These are phyloP conservation scores for Trichoderma afroharzianum DNA, from an alignment of 2,329 filamentous ascomycete genomes.

Conservation along the genomic window DNA sequence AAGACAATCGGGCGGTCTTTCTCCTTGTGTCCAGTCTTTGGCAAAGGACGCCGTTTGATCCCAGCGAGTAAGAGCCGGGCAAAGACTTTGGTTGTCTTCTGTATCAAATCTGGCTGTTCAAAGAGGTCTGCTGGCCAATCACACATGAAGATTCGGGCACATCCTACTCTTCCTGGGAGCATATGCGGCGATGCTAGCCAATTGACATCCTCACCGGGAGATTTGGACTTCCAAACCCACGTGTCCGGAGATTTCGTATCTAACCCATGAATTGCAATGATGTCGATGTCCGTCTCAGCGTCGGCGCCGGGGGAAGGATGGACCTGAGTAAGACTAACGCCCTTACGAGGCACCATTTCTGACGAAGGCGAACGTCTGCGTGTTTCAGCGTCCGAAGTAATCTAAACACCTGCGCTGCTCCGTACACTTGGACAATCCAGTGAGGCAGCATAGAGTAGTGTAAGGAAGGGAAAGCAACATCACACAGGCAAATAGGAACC, in stretches of 20 bases:
- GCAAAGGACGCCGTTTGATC: slow-evolving; percentile 21
- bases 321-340: neutral
- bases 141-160: slow-evolving; percentile 28
- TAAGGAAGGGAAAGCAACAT: neutral
- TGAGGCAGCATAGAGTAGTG: neutral
- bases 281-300: slow-evolving; percentile 22
- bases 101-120: slow-evolving; percentile 18
- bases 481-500: neutral
- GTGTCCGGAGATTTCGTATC: slow-evolving; percentile 30
- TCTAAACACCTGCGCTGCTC: neutral
- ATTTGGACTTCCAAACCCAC: slow-evolving; percentile 23
- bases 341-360: neutral
- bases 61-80: slow-evolving; percentile 24
- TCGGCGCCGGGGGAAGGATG: neutral
- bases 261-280: slow-evolving; percentile 37
- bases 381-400: no score
- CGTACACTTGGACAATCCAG: neutral
- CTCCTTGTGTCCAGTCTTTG: neutral
- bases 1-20: slow-evolving; percentile 28
- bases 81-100: slow-evolving; percentile 22
- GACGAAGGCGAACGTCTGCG: neutral
- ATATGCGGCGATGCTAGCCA: slow-evolving; percentile 26
- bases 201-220: slow-evolving; percentile 20
- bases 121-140: slow-evolving; percentile 29
- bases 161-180: slow-evolving; percentile 23